Evolutionary conservation across 306 rosid species (phyloP).

Genomic region (Boehmeria nivea): DNA sequence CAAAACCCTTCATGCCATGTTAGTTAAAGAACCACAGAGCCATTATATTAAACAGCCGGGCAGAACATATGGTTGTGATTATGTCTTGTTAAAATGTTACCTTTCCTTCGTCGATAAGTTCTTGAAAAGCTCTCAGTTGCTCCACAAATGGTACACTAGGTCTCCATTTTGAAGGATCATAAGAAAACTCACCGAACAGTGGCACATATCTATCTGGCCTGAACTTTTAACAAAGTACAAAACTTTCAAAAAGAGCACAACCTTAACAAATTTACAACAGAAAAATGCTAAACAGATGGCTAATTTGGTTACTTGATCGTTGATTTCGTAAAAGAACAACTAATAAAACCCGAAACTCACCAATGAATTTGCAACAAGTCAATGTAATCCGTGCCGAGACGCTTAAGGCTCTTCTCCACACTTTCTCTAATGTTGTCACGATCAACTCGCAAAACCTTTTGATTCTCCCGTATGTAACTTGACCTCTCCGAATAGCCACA

Average conservation of each 20-base stretch:
- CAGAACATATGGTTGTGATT: background rate
- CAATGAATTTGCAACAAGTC: constrained; percentile 94
- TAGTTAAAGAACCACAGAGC: constrained; percentile 11
- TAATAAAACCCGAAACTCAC: constrained; percentile 34
- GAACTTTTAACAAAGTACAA: constrained; percentile 17
- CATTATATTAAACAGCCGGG: background rate
- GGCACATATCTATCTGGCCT: constrained; percentile 96
- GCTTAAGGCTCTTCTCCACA: constrained; percentile 90
- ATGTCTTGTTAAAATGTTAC: constrained; percentile 25
- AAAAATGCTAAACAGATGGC: background rate
- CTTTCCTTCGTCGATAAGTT: constrained; percentile 89
- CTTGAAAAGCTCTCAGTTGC: constrained; percentile 83
- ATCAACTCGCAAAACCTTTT: constrained; percentile 65
- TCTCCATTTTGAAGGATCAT: constrained; percentile 83
- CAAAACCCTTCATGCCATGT: background rate
- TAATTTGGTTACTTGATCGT: background rate
- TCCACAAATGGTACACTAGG: constrained; percentile 85
- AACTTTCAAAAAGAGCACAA: constrained; percentile 4
- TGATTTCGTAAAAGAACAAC: no score
- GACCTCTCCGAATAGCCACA: constrained; percentile 74
- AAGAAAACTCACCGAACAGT: constrained; percentile 54
- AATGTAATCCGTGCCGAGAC: constrained; percentile 87
- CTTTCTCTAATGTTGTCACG: constrained; percentile 77
- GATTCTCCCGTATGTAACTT: constrained; percentile 60
- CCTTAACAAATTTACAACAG: background rate